phyloP scores from a whole-genome alignment of 139 green algal species.

The Asterochloris erici region DNA sequence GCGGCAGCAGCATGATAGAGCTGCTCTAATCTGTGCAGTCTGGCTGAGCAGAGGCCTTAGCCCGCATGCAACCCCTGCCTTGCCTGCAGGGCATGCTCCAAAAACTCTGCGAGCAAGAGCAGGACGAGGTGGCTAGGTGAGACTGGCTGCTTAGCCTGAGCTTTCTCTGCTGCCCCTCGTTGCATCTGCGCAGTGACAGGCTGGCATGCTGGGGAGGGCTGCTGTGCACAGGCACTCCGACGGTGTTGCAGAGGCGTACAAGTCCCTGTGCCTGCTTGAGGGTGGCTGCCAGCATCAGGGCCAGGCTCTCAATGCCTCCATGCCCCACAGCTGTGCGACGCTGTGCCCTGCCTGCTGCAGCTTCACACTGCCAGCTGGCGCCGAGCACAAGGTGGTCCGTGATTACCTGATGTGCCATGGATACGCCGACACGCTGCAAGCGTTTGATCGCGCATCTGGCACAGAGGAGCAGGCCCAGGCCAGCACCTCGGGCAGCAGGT shows the following conservation, averaged over 20 bases:
- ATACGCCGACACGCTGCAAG: slow-evolving; percentile 68
- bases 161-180: too few relatives aligned
- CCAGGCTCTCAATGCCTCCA: neutral
- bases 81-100: too few relatives aligned
- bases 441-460: slow-evolving; percentile 59
- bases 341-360: neutral
- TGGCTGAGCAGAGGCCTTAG: too few relatives aligned
- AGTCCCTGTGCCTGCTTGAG: neutral
- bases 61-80: too few relatives aligned
- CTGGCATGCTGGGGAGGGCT: too few relatives aligned
- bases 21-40: too few relatives aligned
- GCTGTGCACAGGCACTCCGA: too few relatives aligned
- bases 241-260: neutral
- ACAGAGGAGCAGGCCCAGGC: neutral
- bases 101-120: too few relatives aligned
- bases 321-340: neutral
- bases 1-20: too few relatives aligned
- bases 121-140: too few relatives aligned
- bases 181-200: too few relatives aligned
- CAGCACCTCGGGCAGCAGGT: slow-evolving; percentile 3
- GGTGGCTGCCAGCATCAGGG: neutral
- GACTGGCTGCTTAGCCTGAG: too few relatives aligned
- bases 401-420: slow-evolving; percentile 79
- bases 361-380: slow-evolving; percentile 10
- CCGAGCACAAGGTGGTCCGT: slow-evolving; percentile 67